Base-by-base conservation (phyloP, 139 green algal species). In the Medakamo hakoo region DNA sequence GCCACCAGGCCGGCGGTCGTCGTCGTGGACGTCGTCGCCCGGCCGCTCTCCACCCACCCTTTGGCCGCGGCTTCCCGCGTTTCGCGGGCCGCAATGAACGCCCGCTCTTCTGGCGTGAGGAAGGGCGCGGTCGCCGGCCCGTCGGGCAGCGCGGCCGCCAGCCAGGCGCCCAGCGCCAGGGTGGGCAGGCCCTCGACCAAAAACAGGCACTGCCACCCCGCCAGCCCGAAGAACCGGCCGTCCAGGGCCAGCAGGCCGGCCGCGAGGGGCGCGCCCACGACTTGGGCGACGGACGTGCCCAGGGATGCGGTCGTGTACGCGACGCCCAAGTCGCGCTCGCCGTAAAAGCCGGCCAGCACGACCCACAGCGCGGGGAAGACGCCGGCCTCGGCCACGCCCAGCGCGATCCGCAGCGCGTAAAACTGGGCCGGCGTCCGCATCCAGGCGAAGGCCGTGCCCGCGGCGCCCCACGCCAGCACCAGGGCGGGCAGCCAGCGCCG, bases 121-220 rank as follows among this genome's bases (percentile, higher is more conserved):
- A 79, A 85, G 24, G 18, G 23, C 3, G 78, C 78, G 2, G 65
- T 63, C 3, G 66, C 55, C 4, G 78, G 78, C 1, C 29, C 57
- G 19, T 69, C 64, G 1, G 68, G 62, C 63, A 85, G 63, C 1
- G 2, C 60, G 5, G 57, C 23, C 18, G 59, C 31, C n/a, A 82
- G 63, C 24, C 60, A 70, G 1, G 73, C n/a, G 22, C 72, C 76
- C 40, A 79, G 76, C 30, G 70, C 58, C 2, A 78, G 14, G 4
- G 75, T 69, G 49, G 65, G 60, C 1, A 62, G n/a, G 2, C 80
- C 82, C 60, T 87, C 82, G 30, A 85, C 59, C 2, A 88, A 49
- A 72, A 88, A 88, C 29, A 91, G 73, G 79, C 78, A 88, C 68
- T 86, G 76, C 84, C 84, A 91, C 25, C 84, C 84, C 24, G 57